Conservation (phyloP, 2,329 filamentous ascomycete species). For the Pleoardoris graminearum region DNA sequence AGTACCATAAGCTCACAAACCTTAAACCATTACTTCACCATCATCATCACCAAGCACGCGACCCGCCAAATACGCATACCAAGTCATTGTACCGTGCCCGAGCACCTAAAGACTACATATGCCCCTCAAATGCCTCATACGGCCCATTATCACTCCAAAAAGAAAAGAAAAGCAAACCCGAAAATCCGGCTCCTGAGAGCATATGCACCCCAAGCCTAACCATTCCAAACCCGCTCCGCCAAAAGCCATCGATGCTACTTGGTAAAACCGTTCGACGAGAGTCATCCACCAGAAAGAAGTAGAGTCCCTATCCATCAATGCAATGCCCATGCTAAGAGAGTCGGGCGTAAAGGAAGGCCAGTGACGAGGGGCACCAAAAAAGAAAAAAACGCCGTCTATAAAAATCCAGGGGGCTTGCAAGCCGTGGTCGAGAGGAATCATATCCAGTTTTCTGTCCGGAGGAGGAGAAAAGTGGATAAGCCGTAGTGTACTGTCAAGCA, state of each 20-base stretch:
- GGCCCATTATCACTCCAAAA: neutral
- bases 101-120: neutral
- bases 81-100: neutral
- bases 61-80: neutral
- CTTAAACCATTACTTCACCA: too few species aligned
- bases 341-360: neutral
- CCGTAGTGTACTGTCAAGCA: neutral
- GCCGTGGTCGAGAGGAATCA: neutral
- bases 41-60: neutral
- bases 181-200: neutral
- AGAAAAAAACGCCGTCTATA: neutral
- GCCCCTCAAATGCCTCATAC: neutral
- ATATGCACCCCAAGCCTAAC: neutral
- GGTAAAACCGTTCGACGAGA: too few species aligned
- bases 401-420: neutral
- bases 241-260: too few species aligned
- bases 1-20: too few species aligned
- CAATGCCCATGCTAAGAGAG: too few species aligned
- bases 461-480: neutral
- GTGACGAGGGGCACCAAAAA: neutral
- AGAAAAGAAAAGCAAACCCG: neutral
- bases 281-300: too few species aligned
- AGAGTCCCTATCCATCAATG: too few species aligned
- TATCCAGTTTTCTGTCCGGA: neutral
- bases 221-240: neutral